Conservation (phyloP, 139 green algal genomes). For the Chlorella sp. region DNA sequence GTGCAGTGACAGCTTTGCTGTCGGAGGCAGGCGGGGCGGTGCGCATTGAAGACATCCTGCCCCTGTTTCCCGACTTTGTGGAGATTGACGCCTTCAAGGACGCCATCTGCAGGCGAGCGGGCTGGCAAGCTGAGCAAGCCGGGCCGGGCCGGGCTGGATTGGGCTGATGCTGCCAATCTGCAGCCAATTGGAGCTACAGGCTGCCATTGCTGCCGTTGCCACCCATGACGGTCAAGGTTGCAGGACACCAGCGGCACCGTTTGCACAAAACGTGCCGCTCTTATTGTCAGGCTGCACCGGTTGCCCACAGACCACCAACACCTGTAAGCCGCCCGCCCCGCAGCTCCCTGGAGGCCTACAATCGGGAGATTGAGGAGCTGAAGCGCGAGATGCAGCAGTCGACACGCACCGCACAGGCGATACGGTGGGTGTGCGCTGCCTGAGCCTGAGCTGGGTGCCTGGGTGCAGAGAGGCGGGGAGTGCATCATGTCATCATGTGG, state of each 20-base stretch:
- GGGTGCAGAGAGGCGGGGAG: too few species aligned
- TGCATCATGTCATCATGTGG: too few species aligned
- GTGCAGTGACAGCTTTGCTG: conserved; percentile 74
- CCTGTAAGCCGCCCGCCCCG: background rate
- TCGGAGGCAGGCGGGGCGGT: conserved; percentile 81
- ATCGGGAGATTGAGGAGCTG: conserved; percentile 73
- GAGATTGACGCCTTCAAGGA: conserved; percentile 97
- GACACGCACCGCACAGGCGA: conserved; percentile 79
- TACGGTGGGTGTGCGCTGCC: conserved; percentile 49
- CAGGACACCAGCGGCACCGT: too few species aligned
- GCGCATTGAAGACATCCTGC: conserved; percentile 96
- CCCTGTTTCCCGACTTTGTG: conserved; percentile 97
- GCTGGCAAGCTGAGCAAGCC: too few species aligned
- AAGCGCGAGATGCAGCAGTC: conserved; percentile 79
- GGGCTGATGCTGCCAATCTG: too few species aligned
- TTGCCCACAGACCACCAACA: background rate
- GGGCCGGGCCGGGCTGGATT: too few species aligned
- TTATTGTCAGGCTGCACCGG: too few species aligned
- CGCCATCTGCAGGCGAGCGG: conserved; percentile 78
- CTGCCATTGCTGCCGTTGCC: too few species aligned
- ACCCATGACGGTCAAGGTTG: too few species aligned
- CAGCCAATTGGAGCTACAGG: too few species aligned
- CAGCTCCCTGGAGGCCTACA: conserved; percentile 89
- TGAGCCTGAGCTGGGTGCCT: too few species aligned
- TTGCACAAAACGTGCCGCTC: too few species aligned